Base-by-base conservation (phyloP, 257 asterid genomes). In the Solanum stenotomum region DNA sequence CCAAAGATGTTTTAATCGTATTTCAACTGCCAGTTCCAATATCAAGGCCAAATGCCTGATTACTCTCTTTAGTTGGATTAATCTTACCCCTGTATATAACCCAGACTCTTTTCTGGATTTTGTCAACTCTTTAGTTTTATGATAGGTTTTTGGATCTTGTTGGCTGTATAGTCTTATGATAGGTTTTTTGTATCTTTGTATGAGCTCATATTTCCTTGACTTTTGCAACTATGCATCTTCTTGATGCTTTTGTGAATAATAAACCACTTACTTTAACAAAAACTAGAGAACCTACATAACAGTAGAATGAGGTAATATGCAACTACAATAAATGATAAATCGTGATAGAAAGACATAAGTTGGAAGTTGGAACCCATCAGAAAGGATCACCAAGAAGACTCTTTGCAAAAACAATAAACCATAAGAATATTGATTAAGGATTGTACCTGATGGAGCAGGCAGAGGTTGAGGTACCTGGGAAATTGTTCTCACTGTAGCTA, bases 361-460 rank as follows among this genome's bases (percentile, higher is more conserved):
- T 79, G 78, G 38, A 67, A 84, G 40, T 78, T 79, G 78, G n/a
- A 78, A 40, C 7, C 33, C 29, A 22, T 56, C 3, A 23, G 25
- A 15, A 65, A 86, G 27, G 46, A 86, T 31, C 40, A 25, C 75
- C 44, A 68, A 70, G 29, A 72, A 25, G 31, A 59, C 38, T 8
- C 35, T 61, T n/a, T 35, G n/a, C 23, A 34, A 13, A 37, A 68
- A 79, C 37, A 79, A 67, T 71, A 75, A 87, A 82, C 29, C 8
- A 33, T 13, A 49, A 27, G 67, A 61, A 85, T 56, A 49, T 90
- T 75, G 49, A 83, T 87, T 35, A 83, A 81, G 49, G 84, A 72
- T 44, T 71, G 87, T 87, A 95, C 98, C 95, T 90, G 95, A 84
- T 78, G 94, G 89, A 90, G 92, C 91, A 91, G 96, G 88, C 88